Base-by-base conservation (phyloP, 768 basidiomycete genomes). In the Myochromella boudieri region DNA sequence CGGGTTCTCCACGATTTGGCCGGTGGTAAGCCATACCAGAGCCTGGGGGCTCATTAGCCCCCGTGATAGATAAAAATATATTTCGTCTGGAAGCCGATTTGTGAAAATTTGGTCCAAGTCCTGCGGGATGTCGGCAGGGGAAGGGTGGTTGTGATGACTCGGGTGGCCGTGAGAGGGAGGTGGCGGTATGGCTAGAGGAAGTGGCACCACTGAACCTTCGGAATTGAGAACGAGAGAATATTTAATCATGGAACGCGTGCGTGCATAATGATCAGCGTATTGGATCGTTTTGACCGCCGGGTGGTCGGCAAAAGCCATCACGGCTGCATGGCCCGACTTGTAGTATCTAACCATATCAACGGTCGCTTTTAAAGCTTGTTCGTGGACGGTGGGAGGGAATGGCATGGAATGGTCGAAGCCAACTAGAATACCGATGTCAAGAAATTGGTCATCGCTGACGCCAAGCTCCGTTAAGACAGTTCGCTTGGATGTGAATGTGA, bases 21-120 rank as follows among this genome's bases (percentile, higher is more conserved):
- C 93, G 20, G 78, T 83, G 12, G 91, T 93, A 48, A 99, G 81
- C 90, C 95, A 97, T n/a, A 94, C 87, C 18, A 98, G 78, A 8
- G 92, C 84, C 57, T 92, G 90, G 0, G 95, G 91, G 7, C 85
- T 84, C 42, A 97, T 64, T 11, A 98, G 78, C 4, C 97, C 95
- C 14, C 93, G 85, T 29, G 93, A 97, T 54, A 98, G 80, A 65
- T 97, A 97, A 67, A 86, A 97, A 71, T 95, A 98, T 48, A 97
- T 78, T 63, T 98, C 94, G 64, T 98, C 97, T 1, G 95, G 95
- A 20, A 99, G 76, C 36, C 93, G 86, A 66, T 91, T 74, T 8
- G 93, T 95, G 71, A 97, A 98, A 51, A 98, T 89, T 43, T 97
- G 93, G 61, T 95, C 90, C 29, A 99, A 70, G 67, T 98, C 95